Evolutionary conservation across 352 stramenopile genomes (phyloP), one percentile per base, ranked within the genome.

Genomic region (Phytophthora pisi): DNA sequence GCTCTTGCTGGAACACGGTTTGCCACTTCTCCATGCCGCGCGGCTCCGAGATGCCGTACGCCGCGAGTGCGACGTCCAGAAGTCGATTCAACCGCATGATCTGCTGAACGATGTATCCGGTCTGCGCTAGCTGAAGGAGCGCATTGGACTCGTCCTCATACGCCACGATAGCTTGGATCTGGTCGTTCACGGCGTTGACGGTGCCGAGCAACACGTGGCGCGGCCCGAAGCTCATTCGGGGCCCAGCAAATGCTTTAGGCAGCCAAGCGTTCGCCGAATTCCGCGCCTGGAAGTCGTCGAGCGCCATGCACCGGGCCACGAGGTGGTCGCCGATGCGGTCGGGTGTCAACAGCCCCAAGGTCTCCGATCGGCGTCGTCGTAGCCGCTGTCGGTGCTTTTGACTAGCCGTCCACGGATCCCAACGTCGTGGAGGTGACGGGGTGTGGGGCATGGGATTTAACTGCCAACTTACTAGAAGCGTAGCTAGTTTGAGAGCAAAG

Each of bases 291-390:
- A 74, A 74, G 51, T 56, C 36, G 13, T 67, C 52, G 34, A 74
- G 58, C 13, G 56, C 61, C 45, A 71, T 59, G 46, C 62, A 71
- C 2, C 67, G 67, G 59, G 55, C 56, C 55, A 74, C 67, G 18
- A 74, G 67, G 51, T 74, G 67, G 50, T 74, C 67, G 18, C 67
- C 61, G 40, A 74, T 71, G 13, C 61, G 67, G 24, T 74, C 67
- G 51, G 67, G 56, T 2, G 67, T 74, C 10, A 70, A 13, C 4
- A 74, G 34, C 7, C 61, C 34, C 7, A 57, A 36, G 24, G 34
- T 55, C n/a, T 49, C 18, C 13, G 26, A 31, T 60, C 28, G 55
- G 24, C 51, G 51, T 23, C 45, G 56, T 51, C 61, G 49, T 6
- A 52, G 45, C 34, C 45, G 42, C 45, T 46, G 61, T 36, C 51